phyloP scores from a whole-genome alignment of 225 moss, liverwort and hornwort genomes.

The Neckera pumila region DNA sequence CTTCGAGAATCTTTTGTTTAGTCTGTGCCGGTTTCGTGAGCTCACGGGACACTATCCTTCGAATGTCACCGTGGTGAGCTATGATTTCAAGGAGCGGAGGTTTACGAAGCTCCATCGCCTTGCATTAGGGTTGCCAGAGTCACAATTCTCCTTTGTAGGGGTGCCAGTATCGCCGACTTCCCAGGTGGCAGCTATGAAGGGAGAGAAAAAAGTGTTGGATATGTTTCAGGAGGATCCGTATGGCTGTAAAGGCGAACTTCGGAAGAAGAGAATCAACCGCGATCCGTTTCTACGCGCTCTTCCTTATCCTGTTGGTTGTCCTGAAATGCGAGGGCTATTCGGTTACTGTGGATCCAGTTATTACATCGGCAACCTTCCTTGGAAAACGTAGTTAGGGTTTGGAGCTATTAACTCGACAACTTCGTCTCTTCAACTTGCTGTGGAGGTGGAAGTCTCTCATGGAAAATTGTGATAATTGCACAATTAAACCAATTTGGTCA shows the following conservation, averaged over 20 bases:
- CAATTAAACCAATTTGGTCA: background rate
- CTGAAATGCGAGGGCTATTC: slow-evolving; percentile 78
- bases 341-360: slow-evolving; percentile 50
- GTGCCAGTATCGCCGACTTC: slow-evolving; percentile 44
- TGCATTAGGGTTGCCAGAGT: slow-evolving; percentile 64
- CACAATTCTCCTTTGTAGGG: slow-evolving; percentile 56
- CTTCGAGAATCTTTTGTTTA: slow-evolving; percentile 83
- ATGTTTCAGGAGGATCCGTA: slow-evolving; percentile 77
- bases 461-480: background rate
- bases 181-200: slow-evolving; percentile 31
- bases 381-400: slow-evolving; percentile 10
- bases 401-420: background rate
- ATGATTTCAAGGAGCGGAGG: slow-evolving; percentile 65
- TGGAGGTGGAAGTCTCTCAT: background rate
- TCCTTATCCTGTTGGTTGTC: slow-evolving; percentile 89
- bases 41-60: slow-evolving; percentile 67
- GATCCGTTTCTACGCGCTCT: slow-evolving; percentile 77
- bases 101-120: slow-evolving; percentile 68
- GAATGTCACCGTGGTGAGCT: slow-evolving; percentile 91
- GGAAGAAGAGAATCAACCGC: slow-evolving; percentile 47
- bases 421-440: background rate
- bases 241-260: slow-evolving; percentile 65
- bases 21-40: slow-evolving; percentile 81
- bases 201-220: slow-evolving; percentile 54
- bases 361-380: slow-evolving; percentile 53